Conservation (phyloP, 495 filamentous ascomycete species). For the Tuber indicum region DNA sequence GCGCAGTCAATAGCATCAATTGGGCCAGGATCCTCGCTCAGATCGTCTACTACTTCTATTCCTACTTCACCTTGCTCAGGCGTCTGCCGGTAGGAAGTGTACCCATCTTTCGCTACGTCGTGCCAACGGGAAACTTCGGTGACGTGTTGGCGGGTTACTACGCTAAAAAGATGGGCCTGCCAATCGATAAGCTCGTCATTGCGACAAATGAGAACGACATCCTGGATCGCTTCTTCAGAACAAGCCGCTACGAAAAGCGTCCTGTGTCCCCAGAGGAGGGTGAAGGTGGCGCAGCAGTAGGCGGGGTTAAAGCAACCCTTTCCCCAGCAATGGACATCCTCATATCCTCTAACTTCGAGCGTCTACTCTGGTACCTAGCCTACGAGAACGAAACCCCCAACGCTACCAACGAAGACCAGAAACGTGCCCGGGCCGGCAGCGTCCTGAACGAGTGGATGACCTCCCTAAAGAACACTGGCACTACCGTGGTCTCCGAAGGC, state of each 20-base stretch:
- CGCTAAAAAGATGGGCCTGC: constrained; percentile 82
- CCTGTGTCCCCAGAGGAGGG: constrained; percentile 51
- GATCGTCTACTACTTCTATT: constrained; percentile 84
- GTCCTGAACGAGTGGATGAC: constrained; percentile 65
- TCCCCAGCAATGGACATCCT: constrained; percentile 96
- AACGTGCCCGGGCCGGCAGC: constrained; percentile 56
- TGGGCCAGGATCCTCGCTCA: constrained; percentile 87
- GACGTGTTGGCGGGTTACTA: constrained; percentile 91
- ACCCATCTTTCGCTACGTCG: constrained; percentile 66
- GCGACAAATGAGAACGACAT: constrained; percentile 95
- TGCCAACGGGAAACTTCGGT: constrained; percentile 94
- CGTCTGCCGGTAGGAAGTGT: constrained; percentile 49
- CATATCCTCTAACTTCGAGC: constrained; percentile 91
- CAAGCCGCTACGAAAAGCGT: constrained; percentile 72
- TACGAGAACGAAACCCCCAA: constrained; percentile 52
- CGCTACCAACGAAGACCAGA: constrained; percentile 47
- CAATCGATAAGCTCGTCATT: constrained; percentile 71
- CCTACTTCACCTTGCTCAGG: constrained; percentile 71
- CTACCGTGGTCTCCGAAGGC: constrained; percentile 66
- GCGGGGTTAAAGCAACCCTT: constrained; percentile 76
- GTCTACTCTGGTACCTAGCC: constrained; percentile 87
- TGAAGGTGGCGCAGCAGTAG: constrained; percentile 52
- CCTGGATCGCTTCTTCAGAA: constrained; percentile 75
- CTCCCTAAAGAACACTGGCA: constrained; percentile 67
- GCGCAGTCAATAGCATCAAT: constrained; percentile 87